phyloP scores from a whole-genome alignment of 345 rosid species.

The Salix exigua region DNA sequence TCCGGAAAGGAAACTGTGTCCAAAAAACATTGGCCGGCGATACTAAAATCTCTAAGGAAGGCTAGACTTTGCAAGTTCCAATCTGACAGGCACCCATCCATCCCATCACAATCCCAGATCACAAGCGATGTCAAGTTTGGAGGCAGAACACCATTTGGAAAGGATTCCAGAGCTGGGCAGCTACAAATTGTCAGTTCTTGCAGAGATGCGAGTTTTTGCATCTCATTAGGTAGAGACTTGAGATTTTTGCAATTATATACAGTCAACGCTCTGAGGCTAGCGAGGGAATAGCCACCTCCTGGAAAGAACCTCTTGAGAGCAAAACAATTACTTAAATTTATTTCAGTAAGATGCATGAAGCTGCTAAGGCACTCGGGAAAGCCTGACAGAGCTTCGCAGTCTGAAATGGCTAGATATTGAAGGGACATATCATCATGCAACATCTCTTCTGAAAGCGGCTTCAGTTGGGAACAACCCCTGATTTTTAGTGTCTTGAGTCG shows the following conservation, averaged over 20 bases:
- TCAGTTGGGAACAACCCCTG: background rate
- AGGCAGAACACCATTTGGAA: constrained; percentile 18
- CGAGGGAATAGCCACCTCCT: background rate
- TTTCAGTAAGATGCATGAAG: constrained; percentile 8
- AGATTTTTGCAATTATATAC: background rate
- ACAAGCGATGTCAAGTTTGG: constrained; percentile 7
- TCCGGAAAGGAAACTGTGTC: background rate
- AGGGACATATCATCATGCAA: constrained; percentile 14
- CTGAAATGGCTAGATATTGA: background rate
- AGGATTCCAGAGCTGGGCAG: constrained; percentile 12
- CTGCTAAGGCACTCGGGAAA: background rate
- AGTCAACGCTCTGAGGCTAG: background rate
- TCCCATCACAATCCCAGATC: constrained; percentile 8
- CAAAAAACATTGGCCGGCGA: constrained; percentile 8
- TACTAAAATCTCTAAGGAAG: constrained; percentile 17
- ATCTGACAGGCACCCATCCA: constrained; percentile 6
- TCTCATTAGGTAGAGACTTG: constrained; percentile 11
- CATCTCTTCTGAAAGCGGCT: constrained; percentile 5
- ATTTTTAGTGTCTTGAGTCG: constrained; percentile 12
- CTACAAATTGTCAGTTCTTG: background rate
- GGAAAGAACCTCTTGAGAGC: constrained; percentile 10
- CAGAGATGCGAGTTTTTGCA: constrained; percentile 15
- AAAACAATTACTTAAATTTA: constrained; percentile 5
- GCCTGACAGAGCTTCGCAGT: background rate
- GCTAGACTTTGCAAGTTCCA: constrained; percentile 20